A percentile compares a stretch with the other conserved stretches of the same genome.
Conservation (phyloP, 495 filamentous ascomycete species). For the Daldinia decipiens region DNA sequence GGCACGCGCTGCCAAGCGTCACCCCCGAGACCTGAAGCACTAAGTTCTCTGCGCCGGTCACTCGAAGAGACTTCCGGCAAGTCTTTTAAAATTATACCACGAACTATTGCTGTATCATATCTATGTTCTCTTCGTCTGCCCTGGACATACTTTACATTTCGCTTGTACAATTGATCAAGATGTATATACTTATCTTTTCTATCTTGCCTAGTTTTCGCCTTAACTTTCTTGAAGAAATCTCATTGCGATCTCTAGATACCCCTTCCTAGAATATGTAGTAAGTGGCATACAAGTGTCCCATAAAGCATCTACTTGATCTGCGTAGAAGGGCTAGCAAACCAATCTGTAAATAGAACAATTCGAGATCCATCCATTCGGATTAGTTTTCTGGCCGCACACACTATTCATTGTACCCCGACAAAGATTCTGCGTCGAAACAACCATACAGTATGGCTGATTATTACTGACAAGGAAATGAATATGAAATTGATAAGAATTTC, state of each 20-base stretch:
- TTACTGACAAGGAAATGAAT: not conserved
- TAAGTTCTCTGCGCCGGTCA: not conserved
- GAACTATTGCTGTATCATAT: not conserved
- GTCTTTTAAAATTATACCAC: not conserved
- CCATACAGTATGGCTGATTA: not conserved
- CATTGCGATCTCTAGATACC: not conserved
- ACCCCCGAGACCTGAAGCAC: slow-evolving; percentile 16
- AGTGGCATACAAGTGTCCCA: too few species aligned
- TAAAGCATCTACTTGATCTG: too few species aligned
- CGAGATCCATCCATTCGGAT: not conserved
- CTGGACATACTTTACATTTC: not conserved
- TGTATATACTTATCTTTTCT: not conserved
- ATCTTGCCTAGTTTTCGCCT: not conserved
- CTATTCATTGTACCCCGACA: not conserved
- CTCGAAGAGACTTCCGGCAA: not conserved
- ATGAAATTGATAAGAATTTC: not conserved
- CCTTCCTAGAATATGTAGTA: not conserved
- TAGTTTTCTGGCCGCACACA: not conserved
- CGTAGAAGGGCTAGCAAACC: too few species aligned
- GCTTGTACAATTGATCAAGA: not conserved
- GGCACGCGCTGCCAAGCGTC: not conserved
- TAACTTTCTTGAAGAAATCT: too few species aligned
- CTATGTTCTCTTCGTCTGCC: not conserved
- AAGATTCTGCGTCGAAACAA: not conserved
- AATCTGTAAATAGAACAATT: not conserved